Base-by-base conservation (phyloP, 2,329 filamentous ascomycete species). In the Cordyceps fumosorosea region DNA sequence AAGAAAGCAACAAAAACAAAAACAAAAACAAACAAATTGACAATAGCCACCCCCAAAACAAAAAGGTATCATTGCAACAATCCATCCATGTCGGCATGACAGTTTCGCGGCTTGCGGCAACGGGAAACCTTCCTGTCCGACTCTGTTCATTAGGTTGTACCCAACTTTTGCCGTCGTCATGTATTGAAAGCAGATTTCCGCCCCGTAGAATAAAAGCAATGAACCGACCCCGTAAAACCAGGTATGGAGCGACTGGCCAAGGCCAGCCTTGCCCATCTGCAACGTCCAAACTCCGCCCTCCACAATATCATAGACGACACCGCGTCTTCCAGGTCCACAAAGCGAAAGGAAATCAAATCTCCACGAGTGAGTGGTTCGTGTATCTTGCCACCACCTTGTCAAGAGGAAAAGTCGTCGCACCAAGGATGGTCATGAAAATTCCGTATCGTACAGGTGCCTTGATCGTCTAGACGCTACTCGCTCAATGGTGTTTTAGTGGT, bases 221-320 rank as follows among this genome's bases (percentile, higher is more conserved):
- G n/a, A 47, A 48, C 24, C 40, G 4, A 47, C n/a, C 12, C 54
- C 54, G 5, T 34, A 7, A 20, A 57, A 48, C 26, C 55, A 24
- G 29, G 55, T 26, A n/a, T 12, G 26, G 12, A 40, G 26, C 45
- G 18, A 29, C 50, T 40, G n/a, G 40, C 29, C n/a, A 47, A 29
- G 24, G 10, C 40, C 50, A 57, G 44, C 44, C 55, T 45, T 51
- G 34, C 34, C 26, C 42, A 24, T 47, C 40, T 37, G 56, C 34
- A 42, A 52, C 57, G n/a, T 45, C 57, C 48, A 45, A 60, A 60
- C 57, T 60, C 57, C 57, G n/a, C 34, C 34, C n/a, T 47, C 58
- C 40, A 20, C 57, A 26, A 47, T 48, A 45, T 26, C 58, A 40
- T 11, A 60, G 58, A 60, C 58, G 58, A 60, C 50, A 48, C 50